These are phyloP conservation scores for Knoxdaviesia capensis DNA, from an alignment of 2,329 filamentous ascomycete genomes.

Conservation along the genomic window DNA sequence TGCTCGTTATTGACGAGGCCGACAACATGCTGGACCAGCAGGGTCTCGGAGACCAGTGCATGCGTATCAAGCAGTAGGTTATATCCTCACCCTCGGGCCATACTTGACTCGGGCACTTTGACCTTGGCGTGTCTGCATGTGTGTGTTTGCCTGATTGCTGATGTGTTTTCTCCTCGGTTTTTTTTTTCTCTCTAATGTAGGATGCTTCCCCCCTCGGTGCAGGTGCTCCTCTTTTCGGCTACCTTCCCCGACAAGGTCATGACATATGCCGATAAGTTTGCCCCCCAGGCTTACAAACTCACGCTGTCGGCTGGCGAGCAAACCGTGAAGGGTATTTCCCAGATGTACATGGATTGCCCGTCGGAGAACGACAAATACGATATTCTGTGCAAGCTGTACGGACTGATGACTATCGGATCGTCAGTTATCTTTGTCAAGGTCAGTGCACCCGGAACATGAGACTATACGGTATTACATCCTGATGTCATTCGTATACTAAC, in stretches of 20 bases:
- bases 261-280: constrained; percentile 65
- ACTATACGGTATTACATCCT: too few species aligned
- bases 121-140: background rate
- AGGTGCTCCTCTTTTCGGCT: constrained; percentile 88
- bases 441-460: constrained; percentile 8
- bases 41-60: constrained; percentile 85
- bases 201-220: constrained; percentile 52
- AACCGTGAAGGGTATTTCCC: constrained; percentile 91
- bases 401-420: constrained; percentile 86
- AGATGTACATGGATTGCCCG: constrained; percentile 91
- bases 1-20: constrained; percentile 87
- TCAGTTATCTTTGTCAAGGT: constrained; percentile 97
- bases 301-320: constrained; percentile 78
- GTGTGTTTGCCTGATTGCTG: background rate
- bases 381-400: constrained; percentile 80
- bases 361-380: constrained; percentile 69
- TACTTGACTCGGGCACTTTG: background rate
- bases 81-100: constrained; percentile 1
- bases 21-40: constrained; percentile 98
- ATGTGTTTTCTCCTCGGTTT: background rate
- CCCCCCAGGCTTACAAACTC: constrained; percentile 69
- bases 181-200: constrained; percentile 18
- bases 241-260: constrained; percentile 79
- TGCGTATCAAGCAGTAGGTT: constrained; percentile 67
- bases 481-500: background rate